These are phyloP conservation scores for Cyanodermella asteris DNA, from an alignment of 2,329 filamentous ascomycete species.

Conservation along the genomic window DNA sequence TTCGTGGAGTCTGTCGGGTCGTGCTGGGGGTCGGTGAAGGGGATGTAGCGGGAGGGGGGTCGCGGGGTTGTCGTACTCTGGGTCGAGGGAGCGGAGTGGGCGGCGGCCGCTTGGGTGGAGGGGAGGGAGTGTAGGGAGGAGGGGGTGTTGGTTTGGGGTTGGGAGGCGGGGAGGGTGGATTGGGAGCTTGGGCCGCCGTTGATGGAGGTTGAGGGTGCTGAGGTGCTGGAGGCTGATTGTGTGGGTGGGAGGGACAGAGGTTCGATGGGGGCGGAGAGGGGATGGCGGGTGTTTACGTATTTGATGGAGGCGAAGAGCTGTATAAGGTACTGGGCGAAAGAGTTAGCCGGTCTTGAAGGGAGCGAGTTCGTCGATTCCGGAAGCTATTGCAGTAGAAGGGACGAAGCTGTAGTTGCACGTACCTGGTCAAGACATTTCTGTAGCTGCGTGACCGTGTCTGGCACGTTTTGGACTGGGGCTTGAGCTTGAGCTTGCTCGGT, in stretches of 20 bases:
- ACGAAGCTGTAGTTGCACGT: conserved; percentile 3
- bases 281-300: conserved; percentile 25
- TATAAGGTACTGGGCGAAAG: conserved; percentile 20
- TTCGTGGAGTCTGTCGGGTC: not conserved
- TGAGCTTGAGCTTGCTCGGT: no score
- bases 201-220: no score
- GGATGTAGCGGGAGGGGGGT: conserved; percentile 11
- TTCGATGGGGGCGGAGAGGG: conserved; percentile 20
- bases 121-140: conserved; percentile 1
- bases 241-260: conserved; percentile 13
- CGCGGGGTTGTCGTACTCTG: conserved; percentile 3
- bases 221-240: conserved; percentile 13
- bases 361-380: not conserved
- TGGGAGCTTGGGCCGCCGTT: conserved; percentile 17
- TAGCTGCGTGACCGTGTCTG: conserved; percentile 26
- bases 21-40: not conserved
- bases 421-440: conserved; percentile 29
- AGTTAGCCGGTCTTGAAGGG: conserved; percentile 1
- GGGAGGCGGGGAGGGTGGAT: conserved; percentile 16
- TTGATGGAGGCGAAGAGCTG: conserved; percentile 29
- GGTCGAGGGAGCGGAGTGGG: conserved; percentile 1
- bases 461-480: conserved; percentile 16
- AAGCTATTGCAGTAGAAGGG: not conserved
- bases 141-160: conserved; percentile 1
- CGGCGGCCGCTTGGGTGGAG: not conserved